These are phyloP conservation scores for Podaxis sp. DNA, from an alignment of 768 basidiomycete species.

Conservation along the genomic window DNA sequence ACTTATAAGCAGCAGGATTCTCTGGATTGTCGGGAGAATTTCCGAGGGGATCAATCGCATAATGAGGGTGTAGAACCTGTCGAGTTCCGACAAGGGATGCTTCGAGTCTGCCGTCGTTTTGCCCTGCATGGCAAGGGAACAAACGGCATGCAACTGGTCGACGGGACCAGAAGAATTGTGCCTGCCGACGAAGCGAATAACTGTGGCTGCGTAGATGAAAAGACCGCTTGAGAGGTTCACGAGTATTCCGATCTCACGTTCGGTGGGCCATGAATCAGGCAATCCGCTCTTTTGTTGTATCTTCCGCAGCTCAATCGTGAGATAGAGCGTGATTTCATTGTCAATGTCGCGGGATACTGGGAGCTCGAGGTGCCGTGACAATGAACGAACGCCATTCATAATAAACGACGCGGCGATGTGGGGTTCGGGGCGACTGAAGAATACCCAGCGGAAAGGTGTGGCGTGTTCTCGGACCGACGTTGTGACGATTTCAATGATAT, in stretches of 20 bases:
- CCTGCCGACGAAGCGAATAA: slow-evolving; percentile 13
- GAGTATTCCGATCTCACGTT: slow-evolving; percentile 3
- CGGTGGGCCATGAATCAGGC: slow-evolving; percentile 10
- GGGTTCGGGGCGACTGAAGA: no score
- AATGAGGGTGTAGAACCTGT: not conserved
- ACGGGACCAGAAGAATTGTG: not conserved
- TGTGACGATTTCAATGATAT: no score
- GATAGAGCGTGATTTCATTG: slow-evolving; percentile 7
- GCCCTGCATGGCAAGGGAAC: not conserved
- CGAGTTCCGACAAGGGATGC: not conserved
- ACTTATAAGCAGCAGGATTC: not conserved
- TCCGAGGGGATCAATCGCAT: not conserved
- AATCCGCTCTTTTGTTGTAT: not conserved
- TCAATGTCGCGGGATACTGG: slow-evolving; percentile 6
- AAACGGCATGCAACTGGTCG: not conserved
- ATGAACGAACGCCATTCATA: not conserved
- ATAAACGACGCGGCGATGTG: not conserved
- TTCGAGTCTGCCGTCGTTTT: not conserved
- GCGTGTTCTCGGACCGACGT: no score
- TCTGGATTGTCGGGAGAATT: not conserved
- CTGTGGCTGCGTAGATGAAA: slow-evolving; percentile 10
- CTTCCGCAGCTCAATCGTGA: not conserved
- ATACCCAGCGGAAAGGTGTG: no score
- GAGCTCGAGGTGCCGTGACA: not conserved
- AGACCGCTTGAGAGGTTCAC: not conserved